These are phyloP conservation scores for Raffaelea ambrosiae DNA, from an alignment of 2,329 filamentous ascomycete genomes.

Conservation along the genomic window DNA sequence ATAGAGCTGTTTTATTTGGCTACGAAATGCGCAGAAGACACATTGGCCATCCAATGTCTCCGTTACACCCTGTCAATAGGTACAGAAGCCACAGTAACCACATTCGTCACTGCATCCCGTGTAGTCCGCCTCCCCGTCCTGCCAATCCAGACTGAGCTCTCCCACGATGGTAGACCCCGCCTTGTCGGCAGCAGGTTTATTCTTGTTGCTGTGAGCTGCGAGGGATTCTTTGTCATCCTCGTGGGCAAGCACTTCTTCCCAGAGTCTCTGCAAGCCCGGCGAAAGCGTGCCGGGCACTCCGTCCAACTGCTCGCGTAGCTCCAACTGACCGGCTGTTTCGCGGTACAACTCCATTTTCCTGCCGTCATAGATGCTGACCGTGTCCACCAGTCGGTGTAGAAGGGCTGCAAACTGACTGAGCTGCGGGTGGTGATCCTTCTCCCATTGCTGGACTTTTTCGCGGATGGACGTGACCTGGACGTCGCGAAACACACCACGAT, in stretches of 20 bases:
- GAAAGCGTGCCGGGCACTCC: slow-evolving; percentile 17
- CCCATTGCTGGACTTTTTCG: slow-evolving; percentile 25
- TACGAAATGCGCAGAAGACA: too few relatives aligned
- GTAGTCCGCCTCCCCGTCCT: slow-evolving; percentile 11
- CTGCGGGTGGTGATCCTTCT: slow-evolving; percentile 17
- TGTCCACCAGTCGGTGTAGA: slow-evolving; percentile 14
- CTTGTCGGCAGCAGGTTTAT: neutral
- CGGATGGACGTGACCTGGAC: slow-evolving; percentile 23
- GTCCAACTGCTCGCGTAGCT: slow-evolving; percentile 16
- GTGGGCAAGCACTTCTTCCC: neutral
- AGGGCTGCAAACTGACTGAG: slow-evolving; percentile 23
- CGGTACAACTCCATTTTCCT: slow-evolving; percentile 18
- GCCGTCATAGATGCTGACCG: slow-evolving; percentile 9
- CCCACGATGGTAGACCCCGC: neutral
- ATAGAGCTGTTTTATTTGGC: too few relatives aligned
- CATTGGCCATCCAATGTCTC: too few relatives aligned
- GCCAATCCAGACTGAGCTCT: neutral
- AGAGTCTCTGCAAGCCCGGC: slow-evolving; percentile 11
- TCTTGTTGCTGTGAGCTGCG: neutral
- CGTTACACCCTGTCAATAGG: slow-evolving; percentile 6
- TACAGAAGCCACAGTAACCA: slow-evolving; percentile 17
- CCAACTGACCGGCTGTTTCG: slow-evolving; percentile 10
- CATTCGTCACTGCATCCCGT: slow-evolving; percentile 16
- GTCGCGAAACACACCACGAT: slow-evolving; percentile 25
- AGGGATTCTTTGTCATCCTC: neutral